phyloP scores from a whole-genome alignment of 228 moss, liverwort and hornwort species.

The Sphagnum fallax region DNA sequence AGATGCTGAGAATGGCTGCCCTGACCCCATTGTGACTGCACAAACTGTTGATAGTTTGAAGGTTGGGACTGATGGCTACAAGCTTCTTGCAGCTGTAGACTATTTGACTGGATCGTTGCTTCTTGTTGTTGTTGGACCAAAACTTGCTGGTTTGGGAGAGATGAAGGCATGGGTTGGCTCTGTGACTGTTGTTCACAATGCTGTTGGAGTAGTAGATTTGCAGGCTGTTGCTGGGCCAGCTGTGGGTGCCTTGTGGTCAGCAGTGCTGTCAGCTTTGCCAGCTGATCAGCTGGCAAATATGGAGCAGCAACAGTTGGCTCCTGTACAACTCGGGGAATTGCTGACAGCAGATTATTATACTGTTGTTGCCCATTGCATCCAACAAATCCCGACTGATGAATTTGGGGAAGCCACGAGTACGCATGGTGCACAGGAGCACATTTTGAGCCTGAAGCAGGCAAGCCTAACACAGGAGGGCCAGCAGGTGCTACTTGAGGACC shows the following conservation, averaged over 20 bases:
- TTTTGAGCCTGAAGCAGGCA: slow-evolving; percentile 5
- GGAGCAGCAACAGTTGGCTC: slow-evolving; percentile 37
- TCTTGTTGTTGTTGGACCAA: slow-evolving; percentile 22
- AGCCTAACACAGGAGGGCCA: slow-evolving; percentile 18
- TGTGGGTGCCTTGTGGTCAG: slow-evolving; percentile 90
- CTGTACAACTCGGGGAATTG: slow-evolving; percentile 64
- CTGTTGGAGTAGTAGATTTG: slow-evolving; percentile 76
- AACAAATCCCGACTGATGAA: slow-evolving; percentile 1
- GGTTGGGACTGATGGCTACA: slow-evolving; percentile 32
- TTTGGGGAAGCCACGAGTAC: not conserved
- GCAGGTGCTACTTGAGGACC: slow-evolving; percentile 39
- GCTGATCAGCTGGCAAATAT: slow-evolving; percentile 76
- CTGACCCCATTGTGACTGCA: slow-evolving; percentile 64
- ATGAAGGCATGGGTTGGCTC: slow-evolving; percentile 12
- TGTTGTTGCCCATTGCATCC: slow-evolving; percentile 38
- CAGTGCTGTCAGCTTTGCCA: slow-evolving; percentile 84
- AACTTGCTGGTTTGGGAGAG: slow-evolving; percentile 24
- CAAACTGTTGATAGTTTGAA: slow-evolving; percentile 49
- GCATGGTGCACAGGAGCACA: not conserved
- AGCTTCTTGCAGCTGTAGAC: slow-evolving; percentile 20
- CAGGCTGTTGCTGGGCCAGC: slow-evolving; percentile 88
- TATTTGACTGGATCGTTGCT: slow-evolving; percentile 27
- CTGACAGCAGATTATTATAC: slow-evolving; percentile 20
- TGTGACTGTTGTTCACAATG: slow-evolving; percentile 68
- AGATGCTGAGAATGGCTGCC: slow-evolving; percentile 30